Evolutionary conservation across 208 protist genomes (phyloP), one percentile per base, ranked within the genome.

Genomic region (Acanthamoeba royreba): DNA sequence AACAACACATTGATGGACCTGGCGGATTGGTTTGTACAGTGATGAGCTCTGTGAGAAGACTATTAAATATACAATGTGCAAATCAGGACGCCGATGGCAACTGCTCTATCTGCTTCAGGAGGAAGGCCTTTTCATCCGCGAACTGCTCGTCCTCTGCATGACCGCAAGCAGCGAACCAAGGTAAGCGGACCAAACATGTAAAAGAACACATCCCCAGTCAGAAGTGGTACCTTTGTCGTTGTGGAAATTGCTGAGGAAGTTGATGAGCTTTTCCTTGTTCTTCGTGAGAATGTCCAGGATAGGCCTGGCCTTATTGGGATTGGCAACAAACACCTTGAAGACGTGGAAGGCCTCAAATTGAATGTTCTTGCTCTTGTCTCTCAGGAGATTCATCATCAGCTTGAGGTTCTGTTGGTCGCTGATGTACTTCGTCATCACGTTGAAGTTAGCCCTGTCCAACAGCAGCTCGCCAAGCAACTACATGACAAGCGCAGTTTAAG

Each of bases 321-420:
- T 99, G 28, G 98, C 98, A 8, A 99, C 98, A 95, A 99, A 99
- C 19, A 99, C 96, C 95, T 98, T 98, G 93, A 99, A 99, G 2
- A 99, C 98, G 93, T 99, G 98, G 94, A 99, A 99, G 22, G 98
- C 98, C 94, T 99, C 98, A 88, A 98, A 99, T 90, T 99, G 98
- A 52, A 99, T 98, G 83, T 96, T 97, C 40, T 96, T 94, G 53
- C 77, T 95, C 72, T 96, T 95, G 88, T 98, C 98, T 11, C 96
- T 69, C n/a, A 99, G 95, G 31, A 99, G 94, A 42, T 96, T 98
- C 98, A 99, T 99, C 92, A 99, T 98, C 28, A 97, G 46, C 87
- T 98, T 98, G 35, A 99, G 95, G 93, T 99, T 98, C 7, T 96
- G 85, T 5, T 95, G 52, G 46, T 95, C 85, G 31, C 94, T 94